These are phyloP conservation scores for Tagetes erecta DNA, from an alignment of 129 eudicot species.

Conservation along the genomic window DNA sequence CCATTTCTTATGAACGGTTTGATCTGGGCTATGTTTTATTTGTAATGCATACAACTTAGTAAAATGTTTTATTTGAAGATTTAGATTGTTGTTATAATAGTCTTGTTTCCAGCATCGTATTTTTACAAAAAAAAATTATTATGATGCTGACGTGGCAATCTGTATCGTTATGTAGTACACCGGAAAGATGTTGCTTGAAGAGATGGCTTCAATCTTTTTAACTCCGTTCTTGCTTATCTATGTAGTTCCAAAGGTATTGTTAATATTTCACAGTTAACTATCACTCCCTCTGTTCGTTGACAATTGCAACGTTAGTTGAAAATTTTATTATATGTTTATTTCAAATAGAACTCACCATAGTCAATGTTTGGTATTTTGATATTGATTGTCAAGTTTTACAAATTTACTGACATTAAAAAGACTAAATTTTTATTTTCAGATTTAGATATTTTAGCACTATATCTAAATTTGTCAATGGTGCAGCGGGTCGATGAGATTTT, in stretches of 20 bases:
- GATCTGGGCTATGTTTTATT: neutral
- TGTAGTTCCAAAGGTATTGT: conserved; percentile 13
- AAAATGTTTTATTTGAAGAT: neutral
- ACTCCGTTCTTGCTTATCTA: conserved; percentile 8
- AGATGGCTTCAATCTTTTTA: conserved; percentile 14
- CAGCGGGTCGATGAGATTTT: conserved; percentile 17
- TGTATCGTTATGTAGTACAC: conserved; percentile 7
- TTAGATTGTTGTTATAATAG: neutral
- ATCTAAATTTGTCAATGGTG: neutral
- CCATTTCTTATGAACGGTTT: neutral
- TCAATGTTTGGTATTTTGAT: no score
- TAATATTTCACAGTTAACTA: neutral
- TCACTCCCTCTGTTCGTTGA: neutral
- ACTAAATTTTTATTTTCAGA: neutral
- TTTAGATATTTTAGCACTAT: neutral
- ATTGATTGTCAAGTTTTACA: neutral
- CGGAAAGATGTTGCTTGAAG: conserved; percentile 13
- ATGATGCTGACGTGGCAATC: neutral
- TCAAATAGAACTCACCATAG: neutral
- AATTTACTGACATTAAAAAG: neutral
- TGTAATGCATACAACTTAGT: neutral
- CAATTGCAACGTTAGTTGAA: neutral
- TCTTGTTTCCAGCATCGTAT: neutral
- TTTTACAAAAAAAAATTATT: neutral
- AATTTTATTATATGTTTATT: neutral